Evolutionary conservation across 2,329 filamentous ascomycete species (phyloP).

Genomic region (Aspergillus niger): DNA sequence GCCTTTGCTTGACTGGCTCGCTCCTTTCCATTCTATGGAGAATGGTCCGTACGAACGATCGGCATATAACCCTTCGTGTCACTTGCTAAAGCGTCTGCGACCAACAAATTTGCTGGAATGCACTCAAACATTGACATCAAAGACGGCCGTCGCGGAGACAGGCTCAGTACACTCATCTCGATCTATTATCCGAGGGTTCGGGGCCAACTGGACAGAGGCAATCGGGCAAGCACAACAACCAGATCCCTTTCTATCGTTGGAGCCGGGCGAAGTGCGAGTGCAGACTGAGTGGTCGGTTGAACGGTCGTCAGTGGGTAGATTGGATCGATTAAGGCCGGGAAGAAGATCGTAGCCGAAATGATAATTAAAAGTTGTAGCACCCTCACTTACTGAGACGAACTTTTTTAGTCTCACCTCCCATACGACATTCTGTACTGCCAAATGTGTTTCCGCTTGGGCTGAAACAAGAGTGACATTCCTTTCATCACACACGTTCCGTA

Average conservation of each 20-base stretch:
- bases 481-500: not conserved
- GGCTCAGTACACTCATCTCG: slow-evolving; percentile 5
- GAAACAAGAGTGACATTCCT: not conserved
- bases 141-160: not conserved
- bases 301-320: not conserved
- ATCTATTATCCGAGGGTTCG: slow-evolving; percentile 2
- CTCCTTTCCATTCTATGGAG: not conserved
- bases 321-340: not conserved
- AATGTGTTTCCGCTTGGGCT: not conserved
- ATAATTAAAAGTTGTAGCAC: not conserved
- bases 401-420: no score
- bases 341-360: not conserved
- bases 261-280: slow-evolving; percentile 9
- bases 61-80: not conserved
- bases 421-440: no score
- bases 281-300: slow-evolving; percentile 13
- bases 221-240: not conserved
- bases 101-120: not conserved
- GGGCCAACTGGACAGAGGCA: slow-evolving; percentile 1
- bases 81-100: not conserved
- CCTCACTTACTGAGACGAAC: not conserved
- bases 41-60: not conserved
- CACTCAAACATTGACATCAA: not conserved
- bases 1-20: not conserved
- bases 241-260: not conserved